Base-by-base conservation (phyloP, 768 basidiomycete species). In the Boletus rubescentipes region DNA sequence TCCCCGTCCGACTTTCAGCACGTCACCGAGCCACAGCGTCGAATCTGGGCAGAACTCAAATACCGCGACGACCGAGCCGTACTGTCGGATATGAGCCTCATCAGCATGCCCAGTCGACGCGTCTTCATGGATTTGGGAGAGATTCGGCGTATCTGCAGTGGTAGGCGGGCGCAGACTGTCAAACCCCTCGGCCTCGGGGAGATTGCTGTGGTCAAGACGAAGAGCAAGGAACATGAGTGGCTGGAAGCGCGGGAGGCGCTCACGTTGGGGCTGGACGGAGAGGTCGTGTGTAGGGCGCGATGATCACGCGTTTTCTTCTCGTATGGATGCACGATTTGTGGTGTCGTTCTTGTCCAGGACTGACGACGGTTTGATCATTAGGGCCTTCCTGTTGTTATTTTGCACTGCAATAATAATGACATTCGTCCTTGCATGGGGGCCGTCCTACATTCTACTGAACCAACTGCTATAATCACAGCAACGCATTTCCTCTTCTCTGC, bases 21-120 rank as follows among this genome's bases (percentile, higher is more conserved):
- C 2, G 85, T 79, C 11, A 74, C 78, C 56, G 83, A 87, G 30
- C 79, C 85, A 1, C 79, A 93, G 52, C 80, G 80, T 31, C 84
- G 93, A 35, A 90, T 98, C 72, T 97, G 96, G 93, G 91, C 91
- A 2, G 84, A 87, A 46, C 84, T 98, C 60, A 99, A 99, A 74
- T 95, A 96, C 75, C 83, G 96, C 46, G 85, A 92, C 61, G 91
- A 97, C 69, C 77, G 82, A 30, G 91, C 94, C 6, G 92, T 98
- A 20, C 77, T 99, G 56, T 77, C 74, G 48, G 65, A 78, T 60
- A 93, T 98, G 86, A 74, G 82, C 45, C 81, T 96, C 69, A 78
- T 98, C 61, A 90, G 87, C 72, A 86, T 80, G 69, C 93, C 95
- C 2, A 90, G 86, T 70, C 84, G 88, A 65, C 79, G 87, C 47